Base-by-base conservation (phyloP, 192 early-diverging fungal species). In the Umbelopsis sp. region DNA sequence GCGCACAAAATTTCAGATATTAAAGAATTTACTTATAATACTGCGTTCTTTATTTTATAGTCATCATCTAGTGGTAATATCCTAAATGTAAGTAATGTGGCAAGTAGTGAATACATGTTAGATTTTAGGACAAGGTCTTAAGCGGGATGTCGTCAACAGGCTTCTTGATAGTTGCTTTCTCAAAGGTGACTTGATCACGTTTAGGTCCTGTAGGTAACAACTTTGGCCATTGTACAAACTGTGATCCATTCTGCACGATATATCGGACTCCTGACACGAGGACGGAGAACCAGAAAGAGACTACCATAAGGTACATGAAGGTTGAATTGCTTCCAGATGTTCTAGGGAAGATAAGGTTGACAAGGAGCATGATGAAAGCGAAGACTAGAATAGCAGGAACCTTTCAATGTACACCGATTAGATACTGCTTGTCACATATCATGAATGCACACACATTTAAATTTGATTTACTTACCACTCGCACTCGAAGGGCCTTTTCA, bases 401-500 rank as follows among this genome's bases (percentile, higher is more conserved):
- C 67, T 70, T n/a, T 25, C 21, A 31, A 29, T 69, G 25, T 36
- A 49, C 62, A 14, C 3, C 24, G 31, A 56, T 24, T 69, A 47
- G 9, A 59, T 31, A 59, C 38, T 21, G 8, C 22, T 47, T 22
- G 26, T 36, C 32, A 4, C 14, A 31, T 26, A 54, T 8, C 6
- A 49, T 20, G 3, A 17, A 31, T 9, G 21, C 1, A 16, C 45
- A 38, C 16, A 24, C n/a, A 14, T 8, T 25, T 1, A 20, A 16
- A 6, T 49, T 9, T 3, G 54, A 29, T 8, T 44, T 69, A 68
- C 79, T 78, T 74, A 87, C 74, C 2, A 85, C 83, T 68, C 84
- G 86, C 51, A 85, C 79, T 72, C 90, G 86, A 2, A 86, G 47
- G 0, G 90, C 79, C 66, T 84, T 85, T n/a, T 81, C 81, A 21